Base-by-base conservation (phyloP, 2,329 filamentous ascomycete genomes). In the Epichloe aotearoae region DNA sequence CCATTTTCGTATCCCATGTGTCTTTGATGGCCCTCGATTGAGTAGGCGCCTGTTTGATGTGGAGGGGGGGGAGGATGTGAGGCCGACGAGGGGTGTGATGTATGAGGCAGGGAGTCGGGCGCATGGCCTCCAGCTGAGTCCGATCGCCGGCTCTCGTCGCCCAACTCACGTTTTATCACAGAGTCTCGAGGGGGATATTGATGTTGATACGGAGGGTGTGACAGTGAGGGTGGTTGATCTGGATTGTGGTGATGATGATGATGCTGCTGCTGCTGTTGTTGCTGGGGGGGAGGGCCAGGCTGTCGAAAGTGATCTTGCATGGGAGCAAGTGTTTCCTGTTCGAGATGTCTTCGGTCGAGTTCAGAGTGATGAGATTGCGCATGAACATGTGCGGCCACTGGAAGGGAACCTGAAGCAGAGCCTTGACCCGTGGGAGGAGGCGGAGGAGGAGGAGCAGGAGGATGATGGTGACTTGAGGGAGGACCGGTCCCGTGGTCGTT, bases 101-200 rank as follows among this genome's bases (percentile, higher is more conserved):
- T 57, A 47, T 63, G 65, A 43, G 62, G 59, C 41, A 64, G 42
- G 58, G 58, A 57, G 39, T 69, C 66, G 46, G 63, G 64, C 55
- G 64, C 63, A 65, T 69, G 70, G 52, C 72, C 52, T 10, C 37
- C 73, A 36, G 73, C 76, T 51, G 76, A 78, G 60, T 69, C 75
- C n/a, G 74, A 72, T 50, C 75, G 68, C 54, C 74, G 72, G 55
- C 72, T 63, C 52, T 78, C 73, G 53, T 77, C 75, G 53, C 64
- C 66, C 40, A 72, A 68, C 54, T 82, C 79, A 56, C 76, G 69
- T 66, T 82, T 82, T 64, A 81, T 72, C 58, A 72, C 65, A 46
- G 74, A 67, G 30, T 81, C 77, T 61, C 75, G 66, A 11, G 68
- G 62, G 69, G 69, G 60, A 59, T 74, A 78, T 12, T 68, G 59